Conservation (phyloP, 2,329 filamentous ascomycete species). For the Arachnomyces sp. region DNA sequence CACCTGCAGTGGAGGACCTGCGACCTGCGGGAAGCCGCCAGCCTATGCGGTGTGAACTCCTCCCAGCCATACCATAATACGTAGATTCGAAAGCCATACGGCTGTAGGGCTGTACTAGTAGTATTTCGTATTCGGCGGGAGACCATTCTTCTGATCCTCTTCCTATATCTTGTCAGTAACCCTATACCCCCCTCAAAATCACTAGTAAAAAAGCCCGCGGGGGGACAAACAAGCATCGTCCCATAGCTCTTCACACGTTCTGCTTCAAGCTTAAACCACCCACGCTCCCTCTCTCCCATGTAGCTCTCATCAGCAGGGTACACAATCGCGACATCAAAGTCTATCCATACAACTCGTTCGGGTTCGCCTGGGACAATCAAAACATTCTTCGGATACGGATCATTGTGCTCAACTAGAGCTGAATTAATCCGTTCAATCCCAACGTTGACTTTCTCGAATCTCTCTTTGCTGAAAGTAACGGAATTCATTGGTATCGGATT, state of each 20-base stretch:
- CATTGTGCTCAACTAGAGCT: conserved; percentile 6
- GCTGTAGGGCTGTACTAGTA: too few relatives aligned
- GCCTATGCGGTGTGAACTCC: too few relatives aligned
- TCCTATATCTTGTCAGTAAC: too few relatives aligned
- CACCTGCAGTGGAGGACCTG: too few relatives aligned
- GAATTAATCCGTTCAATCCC: conserved; percentile 4
- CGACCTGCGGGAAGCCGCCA: too few relatives aligned
- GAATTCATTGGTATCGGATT: conserved; percentile 3
- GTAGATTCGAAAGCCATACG: too few relatives aligned
- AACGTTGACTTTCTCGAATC: conserved; percentile 4
- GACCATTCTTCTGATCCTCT: too few relatives aligned
- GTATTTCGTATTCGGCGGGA: too few relatives aligned
- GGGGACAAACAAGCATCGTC: too few relatives aligned
- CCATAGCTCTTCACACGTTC: neutral
- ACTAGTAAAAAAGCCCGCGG: too few relatives aligned
- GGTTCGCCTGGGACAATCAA: conserved; percentile 2
- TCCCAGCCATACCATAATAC: too few relatives aligned
- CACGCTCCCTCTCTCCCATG: conserved; percentile 7
- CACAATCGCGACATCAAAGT: conserved; percentile 13
- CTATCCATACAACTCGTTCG: conserved; percentile 13
- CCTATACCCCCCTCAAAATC: too few relatives aligned
- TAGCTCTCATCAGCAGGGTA: conserved; percentile 10
- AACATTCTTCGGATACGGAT: conserved; percentile 8
- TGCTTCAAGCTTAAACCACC: conserved; percentile 16
- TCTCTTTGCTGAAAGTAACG: conserved; percentile 4